Percentiles rank a stretch among this genome's conserved stretches.
Conservation (phyloP, 371 early-diverging fungal genomes). For the Mortierella sp. region DNA sequence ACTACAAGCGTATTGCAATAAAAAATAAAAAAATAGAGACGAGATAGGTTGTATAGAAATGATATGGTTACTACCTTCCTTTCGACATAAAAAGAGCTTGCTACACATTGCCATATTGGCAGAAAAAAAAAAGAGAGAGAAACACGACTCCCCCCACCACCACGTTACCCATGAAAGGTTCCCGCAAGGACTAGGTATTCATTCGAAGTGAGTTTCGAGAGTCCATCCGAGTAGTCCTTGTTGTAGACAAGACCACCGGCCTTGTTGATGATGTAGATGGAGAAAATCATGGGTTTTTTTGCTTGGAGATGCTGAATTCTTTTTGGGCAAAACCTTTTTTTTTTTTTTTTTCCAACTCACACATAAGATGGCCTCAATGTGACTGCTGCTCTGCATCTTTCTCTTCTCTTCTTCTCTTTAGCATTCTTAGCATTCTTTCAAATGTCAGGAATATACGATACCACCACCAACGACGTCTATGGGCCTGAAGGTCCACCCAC, state of each 20-base stretch:
- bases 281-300: conserved; percentile 79
- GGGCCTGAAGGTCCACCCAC: conserved; percentile 27
- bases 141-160: too few relatives aligned
- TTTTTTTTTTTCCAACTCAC: too few relatives aligned
- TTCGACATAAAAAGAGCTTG: neutral
- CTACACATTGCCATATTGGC: neutral
- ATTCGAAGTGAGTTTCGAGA: conserved; percentile 89
- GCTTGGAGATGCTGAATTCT: neutral
- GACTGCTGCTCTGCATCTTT: neutral
- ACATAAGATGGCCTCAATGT: conserved; percentile 1
- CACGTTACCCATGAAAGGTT: conserved; percentile 95
- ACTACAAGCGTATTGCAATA: conserved; percentile 56
- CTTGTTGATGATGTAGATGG: conserved; percentile 96
- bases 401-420: too few relatives aligned
- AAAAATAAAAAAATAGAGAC: too few relatives aligned
- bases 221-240: conserved; percentile 87
- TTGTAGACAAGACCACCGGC: conserved; percentile 97
- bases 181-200: conserved; percentile 97
- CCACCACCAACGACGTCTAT: conserved; percentile 36
- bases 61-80: too few relatives aligned
- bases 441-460: conserved; percentile 13
- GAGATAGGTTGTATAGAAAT: too few relatives aligned
- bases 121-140: too few relatives aligned
- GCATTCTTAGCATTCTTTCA: neutral
- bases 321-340: neutral